Percentiles rank a stretch among this genome's conserved stretches.
These are phyloP conservation scores for Chaetomium olivaceum DNA, from an alignment of 2,329 filamentous ascomycete species.

Conservation along the genomic window DNA sequence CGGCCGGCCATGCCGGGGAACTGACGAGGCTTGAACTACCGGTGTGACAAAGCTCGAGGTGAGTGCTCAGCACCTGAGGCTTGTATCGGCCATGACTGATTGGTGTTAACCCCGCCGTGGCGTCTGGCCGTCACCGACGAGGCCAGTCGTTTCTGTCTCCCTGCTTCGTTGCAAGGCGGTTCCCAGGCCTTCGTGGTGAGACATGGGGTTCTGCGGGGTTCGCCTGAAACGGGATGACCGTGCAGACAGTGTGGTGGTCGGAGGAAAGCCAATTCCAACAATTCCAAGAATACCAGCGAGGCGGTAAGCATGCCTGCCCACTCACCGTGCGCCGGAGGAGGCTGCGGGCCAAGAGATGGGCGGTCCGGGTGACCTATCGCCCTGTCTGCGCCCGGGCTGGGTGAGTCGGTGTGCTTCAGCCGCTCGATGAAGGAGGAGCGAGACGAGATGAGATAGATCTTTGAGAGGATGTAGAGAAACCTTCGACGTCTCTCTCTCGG, in stretches of 20 bases:
- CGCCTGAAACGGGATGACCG: not conserved
- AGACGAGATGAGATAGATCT: not conserved
- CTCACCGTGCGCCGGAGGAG: not conserved
- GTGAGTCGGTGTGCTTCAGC: not conserved
- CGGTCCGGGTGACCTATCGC: not conserved
- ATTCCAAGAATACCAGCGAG: not conserved
- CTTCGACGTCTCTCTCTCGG: not conserved
- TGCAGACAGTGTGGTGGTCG: not conserved
- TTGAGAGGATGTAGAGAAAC: not conserved
- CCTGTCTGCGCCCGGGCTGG: not conserved
- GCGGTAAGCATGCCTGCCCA: not conserved
- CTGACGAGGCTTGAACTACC: not conserved
- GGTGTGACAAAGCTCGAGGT: slow-evolving; percentile 6
- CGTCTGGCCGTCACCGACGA: slow-evolving; percentile 10
- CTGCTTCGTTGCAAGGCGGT: not conserved
- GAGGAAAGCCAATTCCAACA: not conserved
- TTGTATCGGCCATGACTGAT: slow-evolving; percentile 5
- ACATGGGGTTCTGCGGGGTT: not conserved
- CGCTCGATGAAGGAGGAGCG: not conserved
- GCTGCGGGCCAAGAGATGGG: not conserved
- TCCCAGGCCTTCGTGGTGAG: not conserved
- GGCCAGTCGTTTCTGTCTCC: not conserved
- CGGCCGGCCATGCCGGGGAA: not conserved
- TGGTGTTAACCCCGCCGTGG: slow-evolving; percentile 19
- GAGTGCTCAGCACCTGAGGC: not conserved